Evolutionary conservation across 768 basidiomycete species (phyloP).

Genomic region (Boletales sp.): DNA sequence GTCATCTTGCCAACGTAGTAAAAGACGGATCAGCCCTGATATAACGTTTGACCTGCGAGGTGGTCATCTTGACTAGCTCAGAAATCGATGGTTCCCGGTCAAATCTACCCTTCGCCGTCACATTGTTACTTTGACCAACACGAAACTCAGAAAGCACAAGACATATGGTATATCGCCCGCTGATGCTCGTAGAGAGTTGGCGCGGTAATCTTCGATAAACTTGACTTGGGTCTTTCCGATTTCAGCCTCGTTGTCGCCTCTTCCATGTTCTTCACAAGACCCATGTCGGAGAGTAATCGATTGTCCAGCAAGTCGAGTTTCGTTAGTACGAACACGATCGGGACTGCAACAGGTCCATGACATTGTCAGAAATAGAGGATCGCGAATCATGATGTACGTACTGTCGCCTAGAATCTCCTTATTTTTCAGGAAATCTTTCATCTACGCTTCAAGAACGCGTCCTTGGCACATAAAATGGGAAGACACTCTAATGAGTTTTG

Average conservation of each 20-base stretch:
- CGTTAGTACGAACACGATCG: neutral
- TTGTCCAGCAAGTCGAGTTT: neutral
- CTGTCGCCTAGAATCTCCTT: no score
- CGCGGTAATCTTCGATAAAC: neutral
- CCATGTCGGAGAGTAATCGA: neutral
- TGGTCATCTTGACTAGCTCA: neutral
- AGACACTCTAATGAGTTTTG: no score
- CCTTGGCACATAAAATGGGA: no score
- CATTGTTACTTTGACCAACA: neutral
- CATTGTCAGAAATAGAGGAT: neutral
- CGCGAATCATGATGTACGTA: neutral
- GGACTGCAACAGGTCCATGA: neutral
- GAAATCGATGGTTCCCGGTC: neutral
- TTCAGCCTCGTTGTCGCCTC: neutral
- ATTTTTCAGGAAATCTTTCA: no score
- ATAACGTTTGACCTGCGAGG: neutral
- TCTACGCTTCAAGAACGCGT: no score
- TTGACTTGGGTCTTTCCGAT: neutral
- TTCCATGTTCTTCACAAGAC: neutral
- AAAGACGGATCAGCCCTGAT: neutral
- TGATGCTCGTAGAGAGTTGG: neutral
- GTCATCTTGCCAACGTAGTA: neutral
- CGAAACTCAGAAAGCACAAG: neutral
- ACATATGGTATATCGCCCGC: neutral
- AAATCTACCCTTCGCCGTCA: neutral